Evolutionary conservation across 768 basidiomycete genomes (phyloP).

Genomic region (Mycena vulgaris): DNA sequence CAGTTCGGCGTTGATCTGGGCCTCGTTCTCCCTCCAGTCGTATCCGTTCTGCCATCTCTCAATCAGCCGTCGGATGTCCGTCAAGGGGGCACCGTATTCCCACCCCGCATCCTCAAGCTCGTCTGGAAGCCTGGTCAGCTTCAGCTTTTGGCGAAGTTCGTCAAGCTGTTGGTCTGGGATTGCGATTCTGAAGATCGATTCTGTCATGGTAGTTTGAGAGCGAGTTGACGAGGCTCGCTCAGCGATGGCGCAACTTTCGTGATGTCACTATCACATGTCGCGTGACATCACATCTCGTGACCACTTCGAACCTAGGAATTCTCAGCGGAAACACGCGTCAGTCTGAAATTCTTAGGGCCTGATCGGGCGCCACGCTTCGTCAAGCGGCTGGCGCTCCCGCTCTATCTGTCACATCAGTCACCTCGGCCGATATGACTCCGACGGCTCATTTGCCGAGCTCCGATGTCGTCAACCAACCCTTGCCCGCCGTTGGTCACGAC

Average conservation of each 20-base stretch:
- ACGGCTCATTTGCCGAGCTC: too few relatives aligned
- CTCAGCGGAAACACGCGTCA: too few relatives aligned
- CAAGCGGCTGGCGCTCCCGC: too few relatives aligned
- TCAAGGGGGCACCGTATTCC: constrained; percentile 69
- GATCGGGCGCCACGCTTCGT: too few relatives aligned
- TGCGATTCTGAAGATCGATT: constrained; percentile 63
- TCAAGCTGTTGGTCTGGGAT: constrained; percentile 60
- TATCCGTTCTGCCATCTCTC: constrained; percentile 67
- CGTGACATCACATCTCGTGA: too few relatives aligned
- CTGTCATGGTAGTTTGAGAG: constrained; percentile 42
- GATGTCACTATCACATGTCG: neutral
- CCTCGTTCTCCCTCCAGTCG: constrained; percentile 71
- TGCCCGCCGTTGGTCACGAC: too few relatives aligned
- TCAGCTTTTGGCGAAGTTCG: constrained; percentile 62
- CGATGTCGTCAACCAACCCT: too few relatives aligned
- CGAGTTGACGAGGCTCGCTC: neutral
- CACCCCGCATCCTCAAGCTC: constrained; percentile 67
- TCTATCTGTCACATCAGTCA: too few relatives aligned
- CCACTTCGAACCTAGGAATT: too few relatives aligned
- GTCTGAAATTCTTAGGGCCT: too few relatives aligned
- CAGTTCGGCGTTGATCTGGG: constrained; percentile 63
- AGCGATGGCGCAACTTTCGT: too few relatives aligned
- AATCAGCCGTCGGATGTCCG: constrained; percentile 64
- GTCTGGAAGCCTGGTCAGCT: constrained; percentile 66
- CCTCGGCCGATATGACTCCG: too few relatives aligned